phyloP scores from a whole-genome alignment of 345 rosid genomes.

The Geranium brycei region DNA sequence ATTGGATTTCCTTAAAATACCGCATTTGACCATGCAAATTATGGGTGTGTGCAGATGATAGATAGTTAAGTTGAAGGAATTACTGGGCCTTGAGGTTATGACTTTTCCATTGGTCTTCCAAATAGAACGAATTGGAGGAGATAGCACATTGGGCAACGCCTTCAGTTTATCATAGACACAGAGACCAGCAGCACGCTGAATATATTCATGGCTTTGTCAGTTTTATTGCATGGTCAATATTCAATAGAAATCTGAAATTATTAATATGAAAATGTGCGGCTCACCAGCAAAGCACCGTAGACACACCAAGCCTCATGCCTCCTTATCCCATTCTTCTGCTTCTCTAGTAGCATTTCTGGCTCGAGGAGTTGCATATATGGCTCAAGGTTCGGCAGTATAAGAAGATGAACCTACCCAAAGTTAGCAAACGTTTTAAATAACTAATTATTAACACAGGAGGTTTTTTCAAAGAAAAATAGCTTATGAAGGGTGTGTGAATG shows the following conservation, averaged over 20 bases:
- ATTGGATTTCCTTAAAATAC: too few relatives aligned
- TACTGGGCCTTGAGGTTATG: conserved; percentile 29
- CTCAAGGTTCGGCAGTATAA: conserved; percentile 68
- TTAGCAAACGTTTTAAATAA: conserved; percentile 8
- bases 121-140: conserved; percentile 33
- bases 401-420: conserved; percentile 53
- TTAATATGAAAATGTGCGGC: conserved; percentile 10
- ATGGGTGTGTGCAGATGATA: neutral
- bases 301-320: conserved; percentile 73
- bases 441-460: neutral
- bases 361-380: conserved; percentile 56
- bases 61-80: conserved; percentile 5
- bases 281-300: conserved; percentile 67
- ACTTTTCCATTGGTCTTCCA: conserved; percentile 41
- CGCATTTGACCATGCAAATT: too few relatives aligned
- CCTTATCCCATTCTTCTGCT: conserved; percentile 48
- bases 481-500: too few relatives aligned
- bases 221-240: too few relatives aligned
- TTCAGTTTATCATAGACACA: conserved; percentile 59
- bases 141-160: conserved; percentile 33
- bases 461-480: too few relatives aligned
- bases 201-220: too few relatives aligned
- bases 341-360: conserved; percentile 58
- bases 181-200: conserved; percentile 65
- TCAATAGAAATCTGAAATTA: too few relatives aligned